Base-by-base conservation (phyloP, 257 asterid genomes). In the Scutellaria minor region DNA sequence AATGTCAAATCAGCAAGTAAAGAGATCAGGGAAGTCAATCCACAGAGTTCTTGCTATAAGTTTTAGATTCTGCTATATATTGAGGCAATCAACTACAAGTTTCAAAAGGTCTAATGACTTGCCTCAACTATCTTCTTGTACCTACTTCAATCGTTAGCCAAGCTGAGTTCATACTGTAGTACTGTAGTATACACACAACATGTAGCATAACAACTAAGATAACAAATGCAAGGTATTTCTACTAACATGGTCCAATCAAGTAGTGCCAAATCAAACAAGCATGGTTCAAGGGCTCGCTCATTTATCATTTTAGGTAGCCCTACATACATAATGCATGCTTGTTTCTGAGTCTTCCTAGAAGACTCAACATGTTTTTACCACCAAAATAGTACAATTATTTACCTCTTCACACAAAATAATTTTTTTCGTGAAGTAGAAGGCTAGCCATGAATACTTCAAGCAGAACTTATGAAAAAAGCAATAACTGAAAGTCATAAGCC, bases 381-480 rank as follows among this genome's bases (percentile, higher is more conserved):
- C 37, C 14, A 14, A 57, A 27, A 58, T 58, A 58, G 24, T 9
- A 20, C 39, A 54, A 41, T 9, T 6, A 62, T 41, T 40, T 41
- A 41, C 47, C 12, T 46, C 51, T 63, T 63, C 15, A 63, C 7
- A 42, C 1, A 20, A 31, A 42, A 42, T 5, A 3, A 10, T 8
- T 64, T 37, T 18, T 20, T 48, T 20, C 53, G 13, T 64, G 56
- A 64, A 22, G 7, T 45, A 20, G 70, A 62, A 18, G 14, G 53
- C 7, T 15, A 22, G 18, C 24, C 67, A 40, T 62, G 67, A 50
- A 10, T 59, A 47, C 37, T 51, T 51, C 4, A 51, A 27, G 39
- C 13, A 18, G 24, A 58, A 40, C 40, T 2, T 20, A 51, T 63
- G 37, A 31, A 22, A 73, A 63, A 53, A 64, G 42, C 48, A 72